These are phyloP conservation scores for Coniochaeta sp. DNA, from an alignment of 2,329 filamentous ascomycete species.

Conservation along the genomic window DNA sequence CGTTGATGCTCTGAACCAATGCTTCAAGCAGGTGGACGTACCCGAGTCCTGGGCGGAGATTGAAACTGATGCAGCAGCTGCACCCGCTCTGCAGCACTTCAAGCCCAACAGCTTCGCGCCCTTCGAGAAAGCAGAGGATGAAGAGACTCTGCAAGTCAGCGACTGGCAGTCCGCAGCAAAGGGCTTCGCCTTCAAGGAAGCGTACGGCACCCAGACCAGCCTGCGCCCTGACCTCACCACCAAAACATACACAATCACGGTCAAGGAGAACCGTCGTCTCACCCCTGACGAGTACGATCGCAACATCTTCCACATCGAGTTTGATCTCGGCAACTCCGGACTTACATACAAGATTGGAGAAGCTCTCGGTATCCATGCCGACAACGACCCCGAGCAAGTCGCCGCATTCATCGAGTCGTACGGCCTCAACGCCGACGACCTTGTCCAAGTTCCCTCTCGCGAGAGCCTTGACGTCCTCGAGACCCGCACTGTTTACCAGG, in stretches of 20 bases:
- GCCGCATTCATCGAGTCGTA: slow-evolving; percentile 85
- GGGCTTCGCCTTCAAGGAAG: slow-evolving; percentile 89
- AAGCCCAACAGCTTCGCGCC: slow-evolving; percentile 74
- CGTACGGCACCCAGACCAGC: slow-evolving; percentile 63
- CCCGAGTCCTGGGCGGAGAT: slow-evolving; percentile 73
- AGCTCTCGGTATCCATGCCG: slow-evolving; percentile 89
- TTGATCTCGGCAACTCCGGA: slow-evolving; percentile 85
- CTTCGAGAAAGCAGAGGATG: slow-evolving; percentile 69
- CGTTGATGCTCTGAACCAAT: slow-evolving; percentile 60
- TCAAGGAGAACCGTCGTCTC: slow-evolving; percentile 92
- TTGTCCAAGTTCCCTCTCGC: slow-evolving; percentile 86
- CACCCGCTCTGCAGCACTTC: slow-evolving; percentile 60
- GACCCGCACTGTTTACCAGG: slow-evolving; percentile 88
- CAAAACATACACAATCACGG: slow-evolving; percentile 79
- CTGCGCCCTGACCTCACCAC: slow-evolving; percentile 81
- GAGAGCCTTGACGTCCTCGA: slow-evolving; percentile 70
- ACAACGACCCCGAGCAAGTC: slow-evolving; percentile 78
- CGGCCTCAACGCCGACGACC: slow-evolving; percentile 69
- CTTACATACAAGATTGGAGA: slow-evolving; percentile 96
- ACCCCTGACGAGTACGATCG: slow-evolving; percentile 86
- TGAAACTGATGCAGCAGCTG: slow-evolving; percentile 51
- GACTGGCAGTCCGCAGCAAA: slow-evolving; percentile 82
- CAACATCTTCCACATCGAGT: slow-evolving; percentile 99
- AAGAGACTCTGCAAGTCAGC: slow-evolving; percentile 57
- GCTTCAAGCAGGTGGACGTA: slow-evolving; percentile 66